phyloP scores from a whole-genome alignment of 345 rosid genomes.

The Bruguiera sexangula region DNA sequence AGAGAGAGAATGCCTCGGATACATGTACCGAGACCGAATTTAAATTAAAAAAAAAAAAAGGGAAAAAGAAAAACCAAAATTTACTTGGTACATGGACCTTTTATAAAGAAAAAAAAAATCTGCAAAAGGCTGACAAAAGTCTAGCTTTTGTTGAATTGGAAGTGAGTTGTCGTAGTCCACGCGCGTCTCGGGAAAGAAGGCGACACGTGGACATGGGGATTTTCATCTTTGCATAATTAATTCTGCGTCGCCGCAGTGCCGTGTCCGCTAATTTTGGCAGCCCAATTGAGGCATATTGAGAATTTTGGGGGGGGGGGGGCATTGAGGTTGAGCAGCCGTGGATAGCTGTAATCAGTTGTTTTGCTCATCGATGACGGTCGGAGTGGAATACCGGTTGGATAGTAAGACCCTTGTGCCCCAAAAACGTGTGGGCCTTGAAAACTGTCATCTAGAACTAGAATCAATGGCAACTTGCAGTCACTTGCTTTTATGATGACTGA shows the following conservation, averaged over 20 bases:
- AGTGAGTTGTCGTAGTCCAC: too few relatives aligned
- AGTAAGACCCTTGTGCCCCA: constrained; percentile 5
- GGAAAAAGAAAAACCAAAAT: too few relatives aligned
- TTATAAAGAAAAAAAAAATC: too few relatives aligned
- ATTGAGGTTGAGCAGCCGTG: not conserved
- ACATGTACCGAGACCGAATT: too few relatives aligned
- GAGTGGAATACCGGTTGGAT: constrained; percentile 13
- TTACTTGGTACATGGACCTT: too few relatives aligned
- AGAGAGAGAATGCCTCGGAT: too few relatives aligned
- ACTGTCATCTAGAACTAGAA: not conserved
- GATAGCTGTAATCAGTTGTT: constrained; percentile 1
- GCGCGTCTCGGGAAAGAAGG: too few relatives aligned
- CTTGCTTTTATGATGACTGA: not conserved
- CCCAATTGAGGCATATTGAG: constrained; percentile 12
- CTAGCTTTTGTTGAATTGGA: too few relatives aligned
- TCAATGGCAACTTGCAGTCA: not conserved
- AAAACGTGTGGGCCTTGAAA: constrained; percentile 23
- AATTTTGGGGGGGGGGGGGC: not conserved
- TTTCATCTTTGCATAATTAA: too few relatives aligned
- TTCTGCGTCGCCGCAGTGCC: not conserved
- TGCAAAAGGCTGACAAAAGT: too few relatives aligned
- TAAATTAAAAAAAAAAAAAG: too few relatives aligned
- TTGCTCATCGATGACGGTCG: constrained; percentile 5
- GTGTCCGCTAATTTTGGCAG: constrained; percentile 2
- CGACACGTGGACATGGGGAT: too few relatives aligned